A percentile compares a stretch with the other conserved stretches of the same genome.
These are phyloP conservation scores for Ceratobasidium sp. DNA, from an alignment of 1,284 basidiomycete species.

Conservation along the genomic window DNA sequence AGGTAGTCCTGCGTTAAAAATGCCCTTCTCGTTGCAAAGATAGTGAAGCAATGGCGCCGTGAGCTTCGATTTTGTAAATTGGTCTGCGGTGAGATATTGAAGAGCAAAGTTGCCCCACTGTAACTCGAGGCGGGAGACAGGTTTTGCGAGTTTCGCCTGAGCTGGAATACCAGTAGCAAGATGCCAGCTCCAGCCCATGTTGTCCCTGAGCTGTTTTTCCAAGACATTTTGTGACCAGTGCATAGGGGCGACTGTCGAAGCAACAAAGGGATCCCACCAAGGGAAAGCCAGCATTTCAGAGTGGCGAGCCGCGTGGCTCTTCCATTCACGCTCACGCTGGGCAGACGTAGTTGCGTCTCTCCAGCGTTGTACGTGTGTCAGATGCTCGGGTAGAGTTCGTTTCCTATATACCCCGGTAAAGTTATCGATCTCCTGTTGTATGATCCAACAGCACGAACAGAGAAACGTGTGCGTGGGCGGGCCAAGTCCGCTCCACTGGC, in stretches of 20 bases:
- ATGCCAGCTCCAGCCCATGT: slow-evolving; percentile 4
- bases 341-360: too few species aligned
- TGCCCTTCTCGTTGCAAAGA: not conserved
- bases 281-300: not conserved
- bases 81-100: too few species aligned
- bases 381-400: not conserved
- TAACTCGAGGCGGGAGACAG: too few species aligned
- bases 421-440: not conserved
- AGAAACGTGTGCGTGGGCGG: slow-evolving; percentile 2
- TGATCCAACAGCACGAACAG: not conserved
- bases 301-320: not conserved
- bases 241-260: not conserved
- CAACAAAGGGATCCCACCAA: slow-evolving; percentile 1
- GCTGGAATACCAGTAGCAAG: not conserved
- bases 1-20: slow-evolving; percentile 13
- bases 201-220: slow-evolving; percentile 3
- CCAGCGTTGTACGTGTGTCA: slow-evolving; percentile 1
- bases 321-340: not conserved
- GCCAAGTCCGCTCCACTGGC: slow-evolving; percentile 52
- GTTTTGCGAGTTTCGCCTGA: not conserved
- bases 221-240: slow-evolving; percentile 9
- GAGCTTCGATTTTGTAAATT: too few species aligned
- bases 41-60: not conserved
- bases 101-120: too few species aligned
- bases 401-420: too few species aligned